Base-by-base conservation (phyloP, 2,329 filamentous ascomycete genomes). In the Coniochaeta ligniaria region DNA sequence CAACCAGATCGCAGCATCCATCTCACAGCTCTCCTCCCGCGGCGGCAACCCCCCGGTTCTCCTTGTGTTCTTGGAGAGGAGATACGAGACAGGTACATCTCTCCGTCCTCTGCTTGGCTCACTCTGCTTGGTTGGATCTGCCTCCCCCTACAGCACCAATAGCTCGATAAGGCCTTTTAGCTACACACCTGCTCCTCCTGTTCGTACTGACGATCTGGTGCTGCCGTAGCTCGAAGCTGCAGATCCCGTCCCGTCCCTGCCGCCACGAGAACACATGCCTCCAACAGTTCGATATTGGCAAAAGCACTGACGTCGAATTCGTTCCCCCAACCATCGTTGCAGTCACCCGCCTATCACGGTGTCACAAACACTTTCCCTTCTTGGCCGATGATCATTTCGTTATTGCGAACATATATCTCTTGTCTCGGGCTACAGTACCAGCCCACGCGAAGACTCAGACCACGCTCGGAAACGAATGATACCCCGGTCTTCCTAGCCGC, bases 401-500 rank as follows among this genome's bases (percentile, higher is more conserved):
- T n/a, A 52, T 31, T 52, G 47, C 47, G 24, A 52, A 52, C n/a
- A 12, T 31, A 52, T 28, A 52, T 31, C 47, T 52, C 26, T 54
- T 38, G 22, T 59, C 58, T 54, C 47, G 47, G 24, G 14, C 26
- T 52, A 31, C 47, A 50, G 47, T 16, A 52, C 47, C 47, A 43
- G 7, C 47, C 47, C 22, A 52, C 47, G 47, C 47, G 47, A n/a
- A 28, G 47, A 28, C 31, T 24, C 47, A 52, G 59, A 61, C 60
- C 60, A 50, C 45, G 66, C 64, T 64, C 63, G 67, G 56, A 68
- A 65, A 65, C 74, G 73, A 76, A 75, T 75, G 71, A 75, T 70
- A 75, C 70, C 72, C 71, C 70, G 63, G 71, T 73, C 47, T 3
- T 28, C 71, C 66, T 75, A 75, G 71, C 74, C 74, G 74, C 73